Evolutionary conservation across 148 eudicot species (phyloP).

Genomic region (Rhododendron mucronatum): DNA sequence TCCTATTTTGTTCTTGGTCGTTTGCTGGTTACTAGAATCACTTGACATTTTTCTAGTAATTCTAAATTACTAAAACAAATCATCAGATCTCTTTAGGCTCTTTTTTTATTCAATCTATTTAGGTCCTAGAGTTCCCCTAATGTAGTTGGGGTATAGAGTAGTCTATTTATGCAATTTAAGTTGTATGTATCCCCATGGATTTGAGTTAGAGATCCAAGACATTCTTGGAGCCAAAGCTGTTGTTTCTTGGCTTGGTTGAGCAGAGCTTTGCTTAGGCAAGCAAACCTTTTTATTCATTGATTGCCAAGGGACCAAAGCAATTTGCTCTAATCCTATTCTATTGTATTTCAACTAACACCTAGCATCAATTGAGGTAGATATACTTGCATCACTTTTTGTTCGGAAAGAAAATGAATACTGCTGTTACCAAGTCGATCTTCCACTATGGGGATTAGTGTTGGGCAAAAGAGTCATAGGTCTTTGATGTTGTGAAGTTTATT

Average conservation of each 20-base stretch:
- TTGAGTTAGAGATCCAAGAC: background rate
- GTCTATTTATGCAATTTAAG: background rate
- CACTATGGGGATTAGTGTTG: background rate
- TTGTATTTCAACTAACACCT: background rate
- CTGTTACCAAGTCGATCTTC: background rate
- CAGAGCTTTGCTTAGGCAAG: too few relatives aligned
- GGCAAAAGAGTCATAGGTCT: background rate
- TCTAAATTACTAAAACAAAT: background rate
- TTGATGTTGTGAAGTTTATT: background rate
- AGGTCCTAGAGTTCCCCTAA: background rate
- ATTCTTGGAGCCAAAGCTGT: background rate
- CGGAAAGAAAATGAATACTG: background rate
- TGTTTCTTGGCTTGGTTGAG: too few relatives aligned
- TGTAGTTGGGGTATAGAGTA: background rate
- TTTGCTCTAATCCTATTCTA: background rate
- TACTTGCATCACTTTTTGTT: background rate
- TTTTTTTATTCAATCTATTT: background rate
- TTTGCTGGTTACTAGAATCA: background rate
- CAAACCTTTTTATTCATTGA: background rate
- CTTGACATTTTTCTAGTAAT: background rate
- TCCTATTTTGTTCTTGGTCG: background rate
- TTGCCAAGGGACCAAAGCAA: background rate
- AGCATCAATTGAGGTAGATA: background rate
- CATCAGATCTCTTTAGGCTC: background rate
- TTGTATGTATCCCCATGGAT: background rate